Evolutionary conservation across 306 rosid species (phyloP).

Genomic region (Crotalaria pallida): DNA sequence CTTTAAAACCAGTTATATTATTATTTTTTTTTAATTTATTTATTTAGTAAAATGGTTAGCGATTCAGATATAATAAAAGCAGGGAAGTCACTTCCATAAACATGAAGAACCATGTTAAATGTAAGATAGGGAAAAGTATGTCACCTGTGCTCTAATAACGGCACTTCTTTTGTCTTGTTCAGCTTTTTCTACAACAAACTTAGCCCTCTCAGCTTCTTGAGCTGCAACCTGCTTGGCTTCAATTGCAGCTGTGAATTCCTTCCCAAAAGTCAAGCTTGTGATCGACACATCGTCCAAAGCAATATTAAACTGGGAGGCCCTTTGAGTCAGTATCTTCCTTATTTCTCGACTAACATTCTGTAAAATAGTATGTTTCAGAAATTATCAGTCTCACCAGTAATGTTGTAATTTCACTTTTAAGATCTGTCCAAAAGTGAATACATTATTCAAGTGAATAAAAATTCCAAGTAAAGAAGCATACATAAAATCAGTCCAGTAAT

Average conservation of each 20-base stretch:
- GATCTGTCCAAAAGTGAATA: neutral
- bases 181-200: slow-evolving; percentile 82
- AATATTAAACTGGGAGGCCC: slow-evolving; percentile 74
- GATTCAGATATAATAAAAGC: slow-evolving; percentile 1
- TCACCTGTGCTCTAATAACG: slow-evolving; percentile 79
- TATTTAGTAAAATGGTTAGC: neutral
- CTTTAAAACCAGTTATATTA: too few relatives aligned
- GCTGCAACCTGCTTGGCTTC: slow-evolving; percentile 98
- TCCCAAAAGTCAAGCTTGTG: slow-evolving; percentile 64
- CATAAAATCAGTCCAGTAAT: neutral
- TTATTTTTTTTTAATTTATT: too few relatives aligned
- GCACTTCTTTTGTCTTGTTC: slow-evolving; percentile 87
- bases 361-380: neutral
- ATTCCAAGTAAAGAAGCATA: neutral
- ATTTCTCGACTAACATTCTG: slow-evolving; percentile 86
- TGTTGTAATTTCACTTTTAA: neutral
- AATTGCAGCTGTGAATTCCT: slow-evolving; percentile 76
- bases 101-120: neutral
- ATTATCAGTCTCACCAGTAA: neutral
- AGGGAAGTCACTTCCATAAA: neutral
- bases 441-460: neutral
- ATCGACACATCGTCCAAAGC: slow-evolving; percentile 93
- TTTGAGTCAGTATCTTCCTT: slow-evolving; percentile 61
- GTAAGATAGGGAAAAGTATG: neutral
- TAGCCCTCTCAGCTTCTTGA: slow-evolving; percentile 95